These are phyloP conservation scores for Gossypium arboreum DNA, from an alignment of 345 rosid species.

Conservation along the genomic window DNA sequence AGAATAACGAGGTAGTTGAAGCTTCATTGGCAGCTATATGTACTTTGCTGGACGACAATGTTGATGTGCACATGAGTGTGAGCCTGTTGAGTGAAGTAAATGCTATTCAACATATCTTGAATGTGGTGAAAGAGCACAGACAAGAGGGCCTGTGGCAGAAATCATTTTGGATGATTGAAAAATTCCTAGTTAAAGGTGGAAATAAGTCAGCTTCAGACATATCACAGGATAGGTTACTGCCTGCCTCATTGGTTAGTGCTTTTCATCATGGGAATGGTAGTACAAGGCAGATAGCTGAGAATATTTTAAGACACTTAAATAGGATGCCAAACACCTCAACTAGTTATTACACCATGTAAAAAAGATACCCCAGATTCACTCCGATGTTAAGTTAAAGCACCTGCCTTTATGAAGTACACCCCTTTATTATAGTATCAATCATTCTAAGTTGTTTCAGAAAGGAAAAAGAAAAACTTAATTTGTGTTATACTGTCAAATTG, in stretches of 20 bases:
- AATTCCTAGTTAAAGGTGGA: conserved; percentile 65
- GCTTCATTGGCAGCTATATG: conserved; percentile 78
- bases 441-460: conserved; percentile 3
- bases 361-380: neutral
- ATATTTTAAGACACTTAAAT: conserved; percentile 65
- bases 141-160: conserved; percentile 68
- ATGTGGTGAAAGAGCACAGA: conserved; percentile 61
- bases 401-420: conserved; percentile 3
- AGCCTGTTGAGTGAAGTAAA: conserved; percentile 52
- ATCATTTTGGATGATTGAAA: conserved; percentile 82
- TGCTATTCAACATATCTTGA: conserved; percentile 49
- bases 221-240: conserved; percentile 64
- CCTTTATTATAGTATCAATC: neutral
- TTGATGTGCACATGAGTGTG: conserved; percentile 69
- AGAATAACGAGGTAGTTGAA: conserved; percentile 66
- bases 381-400: neutral
- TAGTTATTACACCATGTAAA: conserved; percentile 35
- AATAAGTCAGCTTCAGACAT: conserved; percentile 48
- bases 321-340: conserved; percentile 56
- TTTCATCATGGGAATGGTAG: conserved; percentile 71
- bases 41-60: conserved; percentile 77
- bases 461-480: neutral
- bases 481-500: neutral
- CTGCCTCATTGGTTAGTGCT: conserved; percentile 60
- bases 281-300: conserved; percentile 83